phyloP scores from a whole-genome alignment of 805 yeast genomes.

The Zygoascus ofunaensis region DNA sequence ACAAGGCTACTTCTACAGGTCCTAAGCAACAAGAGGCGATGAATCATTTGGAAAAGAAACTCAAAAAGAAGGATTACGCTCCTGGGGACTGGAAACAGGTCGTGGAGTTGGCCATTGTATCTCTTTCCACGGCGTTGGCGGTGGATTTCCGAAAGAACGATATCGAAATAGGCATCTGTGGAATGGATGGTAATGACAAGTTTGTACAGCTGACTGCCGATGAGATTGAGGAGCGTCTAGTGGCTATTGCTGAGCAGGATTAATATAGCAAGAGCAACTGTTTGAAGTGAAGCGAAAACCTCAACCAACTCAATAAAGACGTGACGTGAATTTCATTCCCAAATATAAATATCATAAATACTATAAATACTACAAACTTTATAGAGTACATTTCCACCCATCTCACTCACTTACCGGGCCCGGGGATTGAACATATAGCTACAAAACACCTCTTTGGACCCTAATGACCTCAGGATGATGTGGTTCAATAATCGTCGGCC shows the following conservation, averaged over 20 bases:
- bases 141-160: conserved; percentile 93
- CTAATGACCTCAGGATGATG: conserved; percentile 17
- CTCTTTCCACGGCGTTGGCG: conserved; percentile 76
- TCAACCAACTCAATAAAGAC: no score
- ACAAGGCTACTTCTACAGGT: conserved; percentile 88
- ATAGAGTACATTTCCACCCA: neutral
- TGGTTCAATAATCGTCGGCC: conserved; percentile 18
- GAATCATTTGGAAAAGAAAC: conserved; percentile 81
- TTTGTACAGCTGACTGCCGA: conserved; percentile 70
- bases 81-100: conserved; percentile 82
- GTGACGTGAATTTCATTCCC: no score
- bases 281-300: neutral
- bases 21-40: conserved; percentile 96
- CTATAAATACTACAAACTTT: neutral
- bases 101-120: conserved; percentile 81
- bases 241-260: conserved; percentile 94
- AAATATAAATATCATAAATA: neutral
- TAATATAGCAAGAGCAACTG: conserved; percentile 27
- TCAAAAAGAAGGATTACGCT: conserved; percentile 60
- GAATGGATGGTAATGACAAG: conserved; percentile 38
- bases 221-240: conserved; percentile 89
- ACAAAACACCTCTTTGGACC: conserved; percentile 13
- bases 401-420: conserved; percentile 1
- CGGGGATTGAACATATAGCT: conserved; percentile 17
- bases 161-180: conserved; percentile 85